These are phyloP conservation scores for Pichia deserticola DNA, from an alignment of 805 yeast species.

Conservation along the genomic window DNA sequence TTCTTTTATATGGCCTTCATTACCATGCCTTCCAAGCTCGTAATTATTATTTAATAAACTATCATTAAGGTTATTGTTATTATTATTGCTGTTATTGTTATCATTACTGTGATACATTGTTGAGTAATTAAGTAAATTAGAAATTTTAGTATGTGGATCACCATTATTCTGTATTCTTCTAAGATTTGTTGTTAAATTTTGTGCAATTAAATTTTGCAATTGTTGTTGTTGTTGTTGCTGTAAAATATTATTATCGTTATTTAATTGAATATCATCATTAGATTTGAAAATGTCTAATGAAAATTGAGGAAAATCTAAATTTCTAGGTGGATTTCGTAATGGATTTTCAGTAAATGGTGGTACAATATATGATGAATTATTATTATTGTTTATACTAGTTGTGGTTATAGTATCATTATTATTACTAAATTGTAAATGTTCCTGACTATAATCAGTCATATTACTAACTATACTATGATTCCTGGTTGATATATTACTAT, in stretches of 20 bases:
- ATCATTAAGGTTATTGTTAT: background rate
- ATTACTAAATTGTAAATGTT: too few relatives aligned
- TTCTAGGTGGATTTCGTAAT: constrained; percentile 4
- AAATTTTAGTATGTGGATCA: background rate
- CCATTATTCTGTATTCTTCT: background rate
- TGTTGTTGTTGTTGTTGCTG: background rate
- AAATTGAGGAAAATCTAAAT: constrained; percentile 16
- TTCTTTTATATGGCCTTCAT: background rate
- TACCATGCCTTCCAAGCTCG: background rate
- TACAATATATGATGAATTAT: background rate
- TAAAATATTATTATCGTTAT: background rate
- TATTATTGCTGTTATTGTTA: background rate
- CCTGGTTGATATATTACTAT: background rate
- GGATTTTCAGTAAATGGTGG: constrained; percentile 11
- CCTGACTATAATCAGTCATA: background rate
- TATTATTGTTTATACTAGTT: background rate
- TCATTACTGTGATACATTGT: background rate
- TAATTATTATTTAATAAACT: background rate
- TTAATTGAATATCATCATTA: constrained; percentile 7
- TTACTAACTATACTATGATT: background rate
- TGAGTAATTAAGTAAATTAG: background rate
- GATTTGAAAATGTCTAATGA: constrained; percentile 16
- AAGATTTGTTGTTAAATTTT: background rate
- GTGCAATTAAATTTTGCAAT: background rate
- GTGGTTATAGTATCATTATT: background rate